Base-by-base conservation (phyloP, 768 basidiomycete genomes). In the Chlorophyllum brunneum region DNA sequence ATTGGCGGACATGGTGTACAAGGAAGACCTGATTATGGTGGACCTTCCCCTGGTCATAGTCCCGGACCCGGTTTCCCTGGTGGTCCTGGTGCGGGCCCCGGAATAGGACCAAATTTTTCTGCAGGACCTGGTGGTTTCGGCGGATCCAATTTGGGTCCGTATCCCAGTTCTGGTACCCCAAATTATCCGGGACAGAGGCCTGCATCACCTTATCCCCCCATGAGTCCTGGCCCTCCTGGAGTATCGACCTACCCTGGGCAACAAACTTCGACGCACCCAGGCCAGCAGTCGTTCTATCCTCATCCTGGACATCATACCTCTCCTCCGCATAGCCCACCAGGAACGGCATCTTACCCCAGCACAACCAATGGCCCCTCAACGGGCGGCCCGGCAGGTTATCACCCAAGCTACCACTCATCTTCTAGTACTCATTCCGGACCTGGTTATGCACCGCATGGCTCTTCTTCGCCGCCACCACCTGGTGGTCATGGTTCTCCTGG, bases 311-410 rank as follows among this genome's bases (percentile, higher is more conserved):
- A 57, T 37, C 57, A 46, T 43, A 42, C 48, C 48, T 43, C 64
- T 34, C 60, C 64, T 18, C 61, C 59, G 10, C 61, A 59, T 22
- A 65, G 58, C 36, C 61, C 64, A 34, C 50, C 60, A 44, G 56
- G 43, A 24, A 22, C 11, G 43, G 45, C 44, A 47, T 47, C 42
- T 4, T 36, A 26, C 24, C 48, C 48, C 3, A 18, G 36, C 29
- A 27, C 47, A 7, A 27, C 47, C 22, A 29, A 23, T n/a, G 36
- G 29, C 39, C n/a, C 36, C 16, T 48, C 47, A n/a, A 27, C 24
- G 40, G 40, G 30, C 23, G 49, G 30, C 9, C 29, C 22, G 20
- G 29, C 29, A 23, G 40, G 49, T 10, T 51, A 51, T 39, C 37
- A 40, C 2, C 47, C 47, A 8, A 27, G 34, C 26, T 50, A 41